A percentile compares a stretch with the other conserved stretches of the same genome.
phyloP scores from a whole-genome alignment of 2,329 filamentous ascomycete genomes.

The Pezicula neosporulosa region DNA sequence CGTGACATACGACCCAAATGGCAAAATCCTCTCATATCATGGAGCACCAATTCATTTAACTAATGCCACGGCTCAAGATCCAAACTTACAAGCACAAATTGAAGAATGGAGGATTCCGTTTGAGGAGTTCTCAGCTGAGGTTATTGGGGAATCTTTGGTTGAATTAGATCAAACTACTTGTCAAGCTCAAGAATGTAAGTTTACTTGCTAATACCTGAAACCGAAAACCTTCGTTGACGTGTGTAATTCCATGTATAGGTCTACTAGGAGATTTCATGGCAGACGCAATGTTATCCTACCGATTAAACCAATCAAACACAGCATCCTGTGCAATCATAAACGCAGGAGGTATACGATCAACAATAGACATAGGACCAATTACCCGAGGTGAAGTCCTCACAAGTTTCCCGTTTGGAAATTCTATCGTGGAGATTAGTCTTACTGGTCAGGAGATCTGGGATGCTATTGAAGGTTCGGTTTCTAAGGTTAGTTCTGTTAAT shows the following conservation, averaged over 20 bases:
- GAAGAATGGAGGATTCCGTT: conserved; percentile 57
- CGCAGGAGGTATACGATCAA: conserved; percentile 60
- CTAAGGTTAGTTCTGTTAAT: conserved; percentile 51
- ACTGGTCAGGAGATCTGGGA: conserved; percentile 52
- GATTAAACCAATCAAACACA: conserved; percentile 40
- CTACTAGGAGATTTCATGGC: conserved; percentile 51
- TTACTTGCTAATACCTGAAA: no score
- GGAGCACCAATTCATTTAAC: conserved; percentile 62
- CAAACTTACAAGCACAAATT: conserved; percentile 53
- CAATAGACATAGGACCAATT: conserved; percentile 57
- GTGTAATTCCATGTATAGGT: neutral
- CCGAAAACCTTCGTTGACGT: neutral
- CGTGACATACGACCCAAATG: conserved; percentile 56
- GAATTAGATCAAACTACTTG: conserved; percentile 58
- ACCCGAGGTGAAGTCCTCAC: conserved; percentile 62
- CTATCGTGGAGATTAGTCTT: conserved; percentile 54
- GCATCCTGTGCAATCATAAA: conserved; percentile 53
- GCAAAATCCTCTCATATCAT: conserved; percentile 59
- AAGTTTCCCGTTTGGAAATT: conserved; percentile 63
- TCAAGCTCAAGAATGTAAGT: conserved; percentile 50
- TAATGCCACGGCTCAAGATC: conserved; percentile 56
- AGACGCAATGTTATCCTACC: conserved; percentile 60
- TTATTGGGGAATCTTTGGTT: conserved; percentile 51
- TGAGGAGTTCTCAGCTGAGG: conserved; percentile 53
- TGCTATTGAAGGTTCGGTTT: conserved; percentile 56